Evolutionary conservation across 352 stramenopile genomes (phyloP).

Genomic region (Phytophthora hibernalis): DNA sequence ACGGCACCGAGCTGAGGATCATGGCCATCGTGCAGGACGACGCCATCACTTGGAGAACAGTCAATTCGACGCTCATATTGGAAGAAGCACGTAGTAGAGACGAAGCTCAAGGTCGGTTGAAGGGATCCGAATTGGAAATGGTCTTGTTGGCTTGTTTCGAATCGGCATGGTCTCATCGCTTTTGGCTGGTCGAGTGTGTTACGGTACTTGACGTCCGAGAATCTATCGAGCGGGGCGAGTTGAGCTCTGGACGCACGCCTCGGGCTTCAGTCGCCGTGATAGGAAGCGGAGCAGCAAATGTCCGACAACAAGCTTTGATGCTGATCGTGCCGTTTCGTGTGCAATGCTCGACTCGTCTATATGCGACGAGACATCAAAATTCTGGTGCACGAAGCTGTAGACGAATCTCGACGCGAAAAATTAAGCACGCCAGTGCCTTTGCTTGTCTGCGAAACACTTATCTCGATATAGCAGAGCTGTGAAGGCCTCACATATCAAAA

Average conservation of each 20-base stretch:
- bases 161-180: background rate
- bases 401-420: slow-evolving; percentile 1
- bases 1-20: slow-evolving; percentile 37
- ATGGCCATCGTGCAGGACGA: slow-evolving; percentile 43
- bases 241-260: background rate
- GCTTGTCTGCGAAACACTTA: slow-evolving; percentile 11
- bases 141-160: background rate
- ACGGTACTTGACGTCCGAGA: slow-evolving; percentile 2
- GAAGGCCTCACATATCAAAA: background rate
- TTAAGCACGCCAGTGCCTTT: background rate
- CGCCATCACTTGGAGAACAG: slow-evolving; percentile 39
- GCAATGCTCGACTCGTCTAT: slow-evolving; percentile 28
- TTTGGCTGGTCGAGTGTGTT: background rate
- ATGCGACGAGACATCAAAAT: slow-evolving; percentile 21
- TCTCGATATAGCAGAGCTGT: slow-evolving; percentile 4
- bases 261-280: slow-evolving; percentile 16
- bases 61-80: slow-evolving; percentile 31
- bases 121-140: slow-evolving; percentile 29
- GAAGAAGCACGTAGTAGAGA: background rate
- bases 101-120: slow-evolving; percentile 7
- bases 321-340: slow-evolving; percentile 10
- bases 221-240: slow-evolving; percentile 7
- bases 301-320: too few species aligned
- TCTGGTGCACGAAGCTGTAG: slow-evolving; percentile 6
- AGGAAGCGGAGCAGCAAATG: slow-evolving; percentile 2